Conservation (phyloP, 2,329 filamentous ascomycete species). For the Didymella lethalis region DNA sequence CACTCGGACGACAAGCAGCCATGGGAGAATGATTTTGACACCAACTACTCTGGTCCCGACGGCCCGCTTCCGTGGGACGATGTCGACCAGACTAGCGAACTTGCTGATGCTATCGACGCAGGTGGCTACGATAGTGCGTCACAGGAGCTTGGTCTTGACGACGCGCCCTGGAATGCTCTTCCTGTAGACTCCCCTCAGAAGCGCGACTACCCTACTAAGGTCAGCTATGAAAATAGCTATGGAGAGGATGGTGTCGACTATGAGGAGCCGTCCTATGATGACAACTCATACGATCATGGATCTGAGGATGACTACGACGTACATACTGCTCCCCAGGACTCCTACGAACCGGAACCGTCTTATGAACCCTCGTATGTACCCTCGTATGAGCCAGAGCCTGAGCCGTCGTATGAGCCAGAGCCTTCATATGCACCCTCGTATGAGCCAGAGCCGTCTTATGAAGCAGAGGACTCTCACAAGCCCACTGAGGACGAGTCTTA, state of each 20-base stretch:
- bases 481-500: neutral
- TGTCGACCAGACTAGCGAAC: conserved; percentile 5
- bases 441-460: neutral
- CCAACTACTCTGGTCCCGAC: conserved; percentile 14
- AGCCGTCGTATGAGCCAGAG: neutral
- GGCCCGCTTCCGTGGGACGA: conserved; percentile 19
- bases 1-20: conserved; percentile 9
- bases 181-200: conserved; percentile 4
- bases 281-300: neutral
- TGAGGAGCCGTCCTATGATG: neutral
- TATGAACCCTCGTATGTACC: no score
- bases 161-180: conserved; percentile 8
- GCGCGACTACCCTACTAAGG: neutral
- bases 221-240: neutral
- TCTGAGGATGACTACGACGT: no score
- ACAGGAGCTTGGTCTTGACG: conserved; percentile 3
- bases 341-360: neutral
- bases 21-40: conserved; percentile 6
- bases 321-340: no score
- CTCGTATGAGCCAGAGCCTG: neutral
- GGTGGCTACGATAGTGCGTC: conserved; percentile 5
- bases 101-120: conserved; percentile 12
- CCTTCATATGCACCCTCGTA: neutral
- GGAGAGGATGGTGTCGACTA: neutral
- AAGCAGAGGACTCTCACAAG: neutral